These are phyloP conservation scores for Craterostigma plantagineum DNA, from an alignment of 257 asterid genomes.

Conservation along the genomic window DNA sequence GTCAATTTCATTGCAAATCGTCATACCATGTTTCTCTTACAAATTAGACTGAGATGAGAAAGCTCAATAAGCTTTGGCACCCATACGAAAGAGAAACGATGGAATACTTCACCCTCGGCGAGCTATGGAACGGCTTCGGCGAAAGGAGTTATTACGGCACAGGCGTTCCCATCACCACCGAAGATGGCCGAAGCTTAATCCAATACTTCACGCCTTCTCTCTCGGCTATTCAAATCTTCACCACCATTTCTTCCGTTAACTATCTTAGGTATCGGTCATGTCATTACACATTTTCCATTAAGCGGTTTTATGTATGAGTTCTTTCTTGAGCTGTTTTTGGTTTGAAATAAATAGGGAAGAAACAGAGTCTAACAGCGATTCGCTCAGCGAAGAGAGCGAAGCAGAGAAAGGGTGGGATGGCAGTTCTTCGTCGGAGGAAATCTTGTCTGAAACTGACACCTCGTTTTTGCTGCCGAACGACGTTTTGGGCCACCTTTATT, in stretches of 20 bases:
- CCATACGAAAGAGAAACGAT: conserved; percentile 84
- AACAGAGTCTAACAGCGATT: conserved; percentile 54
- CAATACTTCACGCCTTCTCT: conserved; percentile 90
- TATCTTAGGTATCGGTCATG: background rate
- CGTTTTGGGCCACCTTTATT: conserved; percentile 44
- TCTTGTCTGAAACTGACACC: conserved; percentile 30
- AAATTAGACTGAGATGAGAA: conserved; percentile 74
- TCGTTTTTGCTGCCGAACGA: too few species aligned
- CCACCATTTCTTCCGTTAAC: conserved; percentile 41
- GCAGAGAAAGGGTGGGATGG: too few species aligned
- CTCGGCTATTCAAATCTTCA: conserved; percentile 90
- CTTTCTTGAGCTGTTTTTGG: background rate
- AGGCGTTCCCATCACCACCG: conserved; percentile 63
- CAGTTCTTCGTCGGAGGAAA: conserved; percentile 51
- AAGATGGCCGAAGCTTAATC: conserved; percentile 43
- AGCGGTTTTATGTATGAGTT: too few species aligned
- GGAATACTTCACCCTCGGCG: conserved; percentile 65
- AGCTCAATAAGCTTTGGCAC: conserved; percentile 83
- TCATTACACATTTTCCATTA: too few species aligned
- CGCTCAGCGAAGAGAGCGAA: conserved; percentile 60
- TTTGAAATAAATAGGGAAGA: conserved; percentile 23
- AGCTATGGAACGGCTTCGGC: conserved; percentile 73
- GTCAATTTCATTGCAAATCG: background rate
- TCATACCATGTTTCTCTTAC: background rate
- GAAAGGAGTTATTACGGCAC: conserved; percentile 96